Base-by-base conservation (phyloP, 176 grass and related monocot species). In the Ampelocalamus luodianensis region DNA sequence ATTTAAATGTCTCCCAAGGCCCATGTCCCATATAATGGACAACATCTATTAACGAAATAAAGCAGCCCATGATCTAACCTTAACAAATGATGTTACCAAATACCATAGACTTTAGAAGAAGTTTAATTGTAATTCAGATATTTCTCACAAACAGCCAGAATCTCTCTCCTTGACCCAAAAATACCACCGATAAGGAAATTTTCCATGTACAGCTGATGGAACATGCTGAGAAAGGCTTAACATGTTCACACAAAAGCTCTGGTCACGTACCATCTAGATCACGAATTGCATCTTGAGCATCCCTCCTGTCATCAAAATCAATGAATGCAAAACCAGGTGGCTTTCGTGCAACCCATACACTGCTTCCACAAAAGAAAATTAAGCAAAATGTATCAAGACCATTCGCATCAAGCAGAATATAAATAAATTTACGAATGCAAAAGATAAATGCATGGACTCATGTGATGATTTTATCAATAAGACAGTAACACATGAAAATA, bases 321-420 rank as follows among this genome's bases (percentile, higher is more conserved):
- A 97, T 75, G 66, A 97, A 97, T 48, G 95, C 95, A 89, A 94
- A 97, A 76, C 95, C 95, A 49, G 95, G 95, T 64, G 95, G 95
- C 48, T 94, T 97, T 50, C 92, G 80, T 69, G 95, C 95, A 77
- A 97, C 95, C 95, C 95, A 97, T 11, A 97, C 95, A 88, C 95
- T 97, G 92, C 12, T 81, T 71, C 10, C 78, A 72, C 49, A 71
- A 79, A 67, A 80, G 7, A 62, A 72, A 71, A 43, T 43, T 44
- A 61, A 50, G 40, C 68, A 43, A 80, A 76, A 0, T n/a, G 8
- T 9, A 46, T 72, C 20, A 79, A 75, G 27, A 64, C 24, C n/a
- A 15, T 77, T 1, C 45, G 80, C 16, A 67, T 74, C 59, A 74
- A 79, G 4, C 3, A n/a, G 7, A 18, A 49, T 40, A 32, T 77